phyloP scores from a whole-genome alignment of 2,329 filamentous ascomycete species.

The Cladosporium phlei region DNA sequence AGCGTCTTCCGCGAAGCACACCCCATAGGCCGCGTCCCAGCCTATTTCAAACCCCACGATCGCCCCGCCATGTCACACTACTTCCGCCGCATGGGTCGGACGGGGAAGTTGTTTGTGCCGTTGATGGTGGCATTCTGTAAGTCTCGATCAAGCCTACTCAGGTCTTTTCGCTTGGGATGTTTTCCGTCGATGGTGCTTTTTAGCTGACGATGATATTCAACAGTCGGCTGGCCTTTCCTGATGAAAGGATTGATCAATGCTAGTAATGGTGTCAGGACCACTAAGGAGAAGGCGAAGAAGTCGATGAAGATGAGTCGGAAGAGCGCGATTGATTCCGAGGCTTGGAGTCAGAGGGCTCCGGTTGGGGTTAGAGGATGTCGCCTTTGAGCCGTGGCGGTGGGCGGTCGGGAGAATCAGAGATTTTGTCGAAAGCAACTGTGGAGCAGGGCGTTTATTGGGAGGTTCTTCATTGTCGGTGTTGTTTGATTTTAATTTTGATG shows the following conservation, averaged over 20 bases:
- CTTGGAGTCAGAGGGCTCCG: constrained; percentile 10
- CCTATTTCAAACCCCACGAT: constrained; percentile 8
- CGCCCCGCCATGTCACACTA: constrained; percentile 5
- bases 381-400: too few relatives aligned
- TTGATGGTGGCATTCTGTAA: constrained; percentile 9
- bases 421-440: too few relatives aligned
- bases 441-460: too few relatives aligned
- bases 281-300: not conserved
- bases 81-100: constrained; percentile 1
- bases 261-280: constrained; percentile 3
- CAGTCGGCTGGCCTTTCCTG: constrained; percentile 6
- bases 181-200: not conserved
- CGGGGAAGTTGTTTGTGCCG: constrained; percentile 9
- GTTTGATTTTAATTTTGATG: too few relatives aligned
- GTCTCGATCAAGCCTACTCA: too few relatives aligned
- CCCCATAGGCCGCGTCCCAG: constrained; percentile 8
- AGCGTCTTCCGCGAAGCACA: constrained; percentile 12
- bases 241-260: constrained; percentile 8
- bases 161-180: not conserved
- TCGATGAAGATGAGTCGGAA: constrained; percentile 10
- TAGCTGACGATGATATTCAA: not conserved
- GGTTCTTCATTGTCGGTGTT: too few relatives aligned
- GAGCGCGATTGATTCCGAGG: constrained; percentile 10
- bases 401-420: too few relatives aligned
- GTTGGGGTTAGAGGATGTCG: too few relatives aligned